phyloP scores from a whole-genome alignment of 2,329 filamentous ascomycete species.

The Penicillium polonicum region DNA sequence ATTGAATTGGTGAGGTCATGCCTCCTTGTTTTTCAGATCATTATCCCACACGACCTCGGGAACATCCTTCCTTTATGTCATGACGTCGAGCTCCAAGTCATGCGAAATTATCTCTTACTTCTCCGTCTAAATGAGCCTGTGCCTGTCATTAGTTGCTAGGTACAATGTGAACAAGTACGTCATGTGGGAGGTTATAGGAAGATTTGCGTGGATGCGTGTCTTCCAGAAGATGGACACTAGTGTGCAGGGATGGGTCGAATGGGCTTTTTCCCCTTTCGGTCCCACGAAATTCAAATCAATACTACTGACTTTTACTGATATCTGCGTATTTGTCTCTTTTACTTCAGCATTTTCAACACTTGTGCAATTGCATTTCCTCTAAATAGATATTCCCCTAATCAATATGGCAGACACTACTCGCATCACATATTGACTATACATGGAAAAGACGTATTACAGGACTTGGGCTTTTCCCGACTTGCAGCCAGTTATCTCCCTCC shows the following conservation, averaged over 20 bases:
- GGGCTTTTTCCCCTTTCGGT: no score
- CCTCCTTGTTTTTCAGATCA: background rate
- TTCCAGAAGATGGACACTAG: background rate
- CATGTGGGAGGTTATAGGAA: background rate
- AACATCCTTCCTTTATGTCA: conserved; percentile 1
- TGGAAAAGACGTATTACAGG: background rate
- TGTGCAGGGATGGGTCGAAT: background rate
- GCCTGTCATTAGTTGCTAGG: background rate
- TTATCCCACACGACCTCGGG: background rate
- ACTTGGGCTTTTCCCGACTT: background rate
- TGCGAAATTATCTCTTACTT: background rate
- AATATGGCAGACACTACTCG: background rate
- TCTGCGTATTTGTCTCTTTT: background rate
- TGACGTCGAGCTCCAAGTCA: background rate
- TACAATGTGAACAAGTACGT: background rate
- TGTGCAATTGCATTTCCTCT: background rate
- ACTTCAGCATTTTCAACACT: background rate
- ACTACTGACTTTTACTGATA: background rate
- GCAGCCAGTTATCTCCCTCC: background rate
- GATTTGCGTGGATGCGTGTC: background rate
- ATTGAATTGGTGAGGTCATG: conserved; percentile 4
- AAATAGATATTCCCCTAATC: no score
- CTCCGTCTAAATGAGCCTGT: background rate
- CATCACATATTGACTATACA: background rate
- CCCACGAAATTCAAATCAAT: background rate